phyloP scores from a whole-genome alignment of 1,284 basidiomycete species.

The Erythrobasidium hasegawianum region DNA sequence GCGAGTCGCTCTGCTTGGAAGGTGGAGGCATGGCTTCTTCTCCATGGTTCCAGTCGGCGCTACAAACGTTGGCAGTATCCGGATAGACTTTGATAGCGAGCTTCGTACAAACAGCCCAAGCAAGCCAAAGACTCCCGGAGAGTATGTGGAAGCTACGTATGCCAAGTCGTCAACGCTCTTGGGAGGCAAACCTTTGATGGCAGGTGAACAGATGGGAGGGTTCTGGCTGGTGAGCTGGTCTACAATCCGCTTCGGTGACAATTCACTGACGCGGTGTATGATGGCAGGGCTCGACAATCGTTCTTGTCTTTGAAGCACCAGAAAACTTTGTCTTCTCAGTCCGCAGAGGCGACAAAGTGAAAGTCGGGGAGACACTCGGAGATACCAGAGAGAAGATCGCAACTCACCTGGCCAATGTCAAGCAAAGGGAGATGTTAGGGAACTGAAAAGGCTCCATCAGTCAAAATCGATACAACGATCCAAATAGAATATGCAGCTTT shows the following conservation, averaged over 20 bases:
- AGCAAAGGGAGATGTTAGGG: conserved; percentile 20
- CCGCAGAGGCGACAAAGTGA: conserved; percentile 78
- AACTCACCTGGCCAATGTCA: conserved; percentile 7
- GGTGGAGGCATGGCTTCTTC: conserved; percentile 95
- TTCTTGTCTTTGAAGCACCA: conserved; percentile 95
- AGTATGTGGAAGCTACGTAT: conserved; percentile 76
- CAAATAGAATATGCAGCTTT: too few relatives aligned
- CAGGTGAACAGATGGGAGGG: conserved; percentile 95
- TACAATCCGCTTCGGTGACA: not conserved
- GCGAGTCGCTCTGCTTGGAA: conserved; percentile 89
- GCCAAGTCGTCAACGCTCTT: conserved; percentile 72
- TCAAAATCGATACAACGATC: too few relatives aligned
- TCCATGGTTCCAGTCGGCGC: conserved; percentile 96
- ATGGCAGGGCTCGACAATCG: conserved; percentile 80
- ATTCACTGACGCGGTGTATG: too few relatives aligned
- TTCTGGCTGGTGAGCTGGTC: conserved; percentile 63
- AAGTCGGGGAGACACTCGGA: conserved; percentile 69
- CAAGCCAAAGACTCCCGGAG: conserved; percentile 23
- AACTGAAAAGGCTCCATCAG: too few relatives aligned
- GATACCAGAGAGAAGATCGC: conserved; percentile 38
- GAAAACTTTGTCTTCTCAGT: conserved; percentile 73
- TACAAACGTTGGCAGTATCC: conserved; percentile 95
- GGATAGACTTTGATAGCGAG: conserved; percentile 90
- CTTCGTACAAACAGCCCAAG: conserved; percentile 80
- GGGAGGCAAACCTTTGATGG: conserved; percentile 77